Evolutionary conservation across 148 eudicot species (phyloP).

Genomic region (Arbutus unedo): DNA sequence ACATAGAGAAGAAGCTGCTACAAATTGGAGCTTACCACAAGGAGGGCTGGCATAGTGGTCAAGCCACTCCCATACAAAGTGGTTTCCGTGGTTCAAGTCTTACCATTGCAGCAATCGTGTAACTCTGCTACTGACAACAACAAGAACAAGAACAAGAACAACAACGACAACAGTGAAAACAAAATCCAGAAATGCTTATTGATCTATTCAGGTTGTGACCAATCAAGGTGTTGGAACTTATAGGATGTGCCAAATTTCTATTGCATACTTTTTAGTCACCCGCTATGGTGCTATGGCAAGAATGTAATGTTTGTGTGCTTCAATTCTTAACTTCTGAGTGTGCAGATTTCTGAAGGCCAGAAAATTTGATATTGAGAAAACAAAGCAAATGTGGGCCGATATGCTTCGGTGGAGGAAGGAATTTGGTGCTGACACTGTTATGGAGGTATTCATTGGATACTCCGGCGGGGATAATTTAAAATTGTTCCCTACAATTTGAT

Average conservation of each 20-base stretch:
- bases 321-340: not conserved
- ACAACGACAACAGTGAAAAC: not conserved
- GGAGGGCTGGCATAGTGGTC: not conserved
- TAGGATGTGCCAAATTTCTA: not conserved
- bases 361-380: constrained; percentile 32
- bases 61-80: not conserved
- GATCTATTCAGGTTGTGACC: not conserved
- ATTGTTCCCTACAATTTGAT: not conserved
- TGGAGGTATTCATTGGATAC: constrained; percentile 19
- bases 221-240: not conserved
- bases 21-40: not conserved
- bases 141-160: not conserved
- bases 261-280: not conserved
- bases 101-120: not conserved
- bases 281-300: not conserved
- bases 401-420: constrained; percentile 34
- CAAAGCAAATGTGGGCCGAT: constrained; percentile 33
- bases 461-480: not conserved
- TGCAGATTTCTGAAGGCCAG: constrained; percentile 34
- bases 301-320: not conserved
- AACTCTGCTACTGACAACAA: not conserved
- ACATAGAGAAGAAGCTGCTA: not conserved
- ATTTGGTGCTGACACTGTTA: constrained; percentile 24
- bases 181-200: not conserved
- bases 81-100: not conserved